Evolutionary conservation across 1,284 basidiomycete genomes (phyloP).

Genomic region (Papiliotrema terrestris): DNA sequence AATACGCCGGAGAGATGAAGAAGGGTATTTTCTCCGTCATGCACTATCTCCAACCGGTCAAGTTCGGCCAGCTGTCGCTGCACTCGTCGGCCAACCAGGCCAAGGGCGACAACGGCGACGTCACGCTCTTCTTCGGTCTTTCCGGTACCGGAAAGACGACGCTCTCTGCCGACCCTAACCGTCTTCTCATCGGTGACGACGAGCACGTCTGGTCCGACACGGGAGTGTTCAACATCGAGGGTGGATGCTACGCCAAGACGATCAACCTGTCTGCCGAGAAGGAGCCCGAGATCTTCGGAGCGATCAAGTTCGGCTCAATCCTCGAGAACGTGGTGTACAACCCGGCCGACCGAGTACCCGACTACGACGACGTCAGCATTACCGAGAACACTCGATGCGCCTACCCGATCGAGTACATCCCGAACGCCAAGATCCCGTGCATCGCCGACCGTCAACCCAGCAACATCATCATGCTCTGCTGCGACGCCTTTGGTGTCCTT

Average conservation of each 20-base stretch:
- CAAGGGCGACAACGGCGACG: conserved; percentile 77
- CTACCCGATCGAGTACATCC: conserved; percentile 95
- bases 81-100: conserved; percentile 92
- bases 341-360: conserved; percentile 76
- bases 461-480: conserved; percentile 96
- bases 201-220: conserved; percentile 98
- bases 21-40: conserved; percentile 99
- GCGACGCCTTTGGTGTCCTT: conserved; percentile 97
- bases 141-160: conserved; percentile 99
- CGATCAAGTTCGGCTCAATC: conserved; percentile 92
- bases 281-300: conserved; percentile 96
- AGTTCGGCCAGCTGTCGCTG: conserved; percentile 95
- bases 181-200: conserved; percentile 90
- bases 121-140: conserved; percentile 98
- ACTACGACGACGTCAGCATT: conserved; percentile 95
- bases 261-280: conserved; percentile 93
- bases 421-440: conserved; percentile 92
- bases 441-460: conserved; percentile 72
- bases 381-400: conserved; percentile 99
- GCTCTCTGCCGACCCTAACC: conserved; percentile 86
- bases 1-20: conserved; percentile 99
- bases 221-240: conserved; percentile 99
- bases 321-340: conserved; percentile 99
- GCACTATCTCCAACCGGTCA: conserved; percentile 99
- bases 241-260: conserved; percentile 98